Evolutionary conservation across 768 basidiomycete genomes (phyloP), one percentile per base, ranked within the genome.

Genomic region (Lactarius deliciosus): DNA sequence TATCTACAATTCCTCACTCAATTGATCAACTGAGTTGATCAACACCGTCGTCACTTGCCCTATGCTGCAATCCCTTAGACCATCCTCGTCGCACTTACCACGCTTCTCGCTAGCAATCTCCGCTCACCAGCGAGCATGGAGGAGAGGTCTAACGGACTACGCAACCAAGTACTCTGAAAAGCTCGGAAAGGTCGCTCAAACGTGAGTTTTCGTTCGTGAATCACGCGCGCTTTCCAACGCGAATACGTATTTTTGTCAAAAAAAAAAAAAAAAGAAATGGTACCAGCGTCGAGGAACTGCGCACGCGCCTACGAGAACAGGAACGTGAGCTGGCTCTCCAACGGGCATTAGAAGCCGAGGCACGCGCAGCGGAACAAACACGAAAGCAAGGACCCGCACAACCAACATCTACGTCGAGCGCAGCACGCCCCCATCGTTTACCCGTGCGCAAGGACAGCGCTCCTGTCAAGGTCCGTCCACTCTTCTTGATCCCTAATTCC

Each of bases 81-180:
- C 54, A n/a, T 55, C 41, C 8, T 45, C 53, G 47, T 32, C 22
- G 25, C 40, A 22, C 28, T 25, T 54, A 58, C 20, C 40, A 10
- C 40, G 32, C 36, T 50, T 47, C 30, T 5, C 57, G 7, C 50
- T 30, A 55, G 11, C 57, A 22, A 45, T 8, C 32, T 3, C 15
- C 40, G 2, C 30, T n/a, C 38, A 63, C 22, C 57, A 28, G 18
- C 56, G 50, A 16, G 41, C 1, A 60, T 60, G 66, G 58, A 32
- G 32, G 38, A 64, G 66, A 36, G 28, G 8, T 6, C 2, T 68
- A 36, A 7, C 68, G n/a, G 72, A 76, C 64, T 79, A 81, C 63
- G 76, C 79, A 68, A 73, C 78, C 36, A 88, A 84, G 73, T 94
- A 95, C 73, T 82, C 85, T 16, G 84, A 88, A 65, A 91, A 90